A percentile compares a stretch with the other conserved stretches of the same genome.
These are phyloP conservation scores for Arabidopsis arenosa DNA, from an alignment of 345 rosid species.

Conservation along the genomic window DNA sequence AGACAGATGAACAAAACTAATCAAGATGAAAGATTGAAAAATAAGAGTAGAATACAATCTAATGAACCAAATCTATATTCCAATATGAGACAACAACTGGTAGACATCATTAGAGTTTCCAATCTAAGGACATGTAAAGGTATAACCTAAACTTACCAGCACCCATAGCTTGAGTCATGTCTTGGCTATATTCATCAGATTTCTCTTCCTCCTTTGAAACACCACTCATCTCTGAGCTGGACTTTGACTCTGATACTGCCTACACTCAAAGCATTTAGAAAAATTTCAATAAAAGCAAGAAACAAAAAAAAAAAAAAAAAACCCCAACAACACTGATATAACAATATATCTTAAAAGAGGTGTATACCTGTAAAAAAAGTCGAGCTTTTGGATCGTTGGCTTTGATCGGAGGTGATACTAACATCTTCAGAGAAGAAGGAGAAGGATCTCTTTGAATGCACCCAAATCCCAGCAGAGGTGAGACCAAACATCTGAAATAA, in stretches of 20 bases:
- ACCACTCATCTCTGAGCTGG: constrained; percentile 60
- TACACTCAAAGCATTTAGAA: constrained; percentile 31
- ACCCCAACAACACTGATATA: too few species aligned
- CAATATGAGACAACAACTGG: constrained; percentile 13
- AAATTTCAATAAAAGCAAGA: constrained; percentile 6
- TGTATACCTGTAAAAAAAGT: constrained; percentile 58
- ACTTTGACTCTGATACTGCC: constrained; percentile 73
- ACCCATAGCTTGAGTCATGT: constrained; percentile 99
- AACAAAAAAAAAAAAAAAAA: background rate
- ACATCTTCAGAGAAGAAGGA: constrained; percentile 42
- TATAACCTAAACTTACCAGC: constrained; percentile 60
- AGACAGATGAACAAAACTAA: constrained; percentile 3
- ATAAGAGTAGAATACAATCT: background rate
- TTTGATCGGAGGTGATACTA: constrained; percentile 47
- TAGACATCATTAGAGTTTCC: background rate
- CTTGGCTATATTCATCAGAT: constrained; percentile 78
- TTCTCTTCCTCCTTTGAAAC: constrained; percentile 58
- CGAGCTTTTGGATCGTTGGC: constrained; percentile 41
- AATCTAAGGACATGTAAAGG: background rate
- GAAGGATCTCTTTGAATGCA: constrained; percentile 48
- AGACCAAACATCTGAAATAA: constrained; percentile 58
- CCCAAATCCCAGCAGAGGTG: constrained; percentile 55
- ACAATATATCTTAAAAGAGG: too few species aligned
- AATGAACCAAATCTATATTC: constrained; percentile 17
- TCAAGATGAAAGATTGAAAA: background rate